phyloP scores from a whole-genome alignment of 176 grass and related monocot species.

The Carex myosuroides region DNA sequence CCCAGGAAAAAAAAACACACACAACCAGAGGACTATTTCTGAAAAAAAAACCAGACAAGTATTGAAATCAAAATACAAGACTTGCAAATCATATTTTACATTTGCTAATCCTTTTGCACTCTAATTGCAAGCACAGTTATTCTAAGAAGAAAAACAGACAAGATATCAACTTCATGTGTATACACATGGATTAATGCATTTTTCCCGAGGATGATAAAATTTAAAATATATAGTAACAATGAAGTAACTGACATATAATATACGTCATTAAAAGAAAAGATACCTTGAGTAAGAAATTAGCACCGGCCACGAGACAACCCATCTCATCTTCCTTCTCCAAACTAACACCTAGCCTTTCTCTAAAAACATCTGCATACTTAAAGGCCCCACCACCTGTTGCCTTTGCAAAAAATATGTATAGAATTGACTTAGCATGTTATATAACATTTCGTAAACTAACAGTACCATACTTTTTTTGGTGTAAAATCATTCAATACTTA shows the following conservation, averaged over 20 bases:
- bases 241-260: constrained; percentile 20
- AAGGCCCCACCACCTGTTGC: constrained; percentile 98
- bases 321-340: constrained; percentile 99
- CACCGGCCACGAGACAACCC: constrained; percentile 90
- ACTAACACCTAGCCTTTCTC: constrained; percentile 88
- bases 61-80: not conserved
- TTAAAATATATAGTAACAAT: not conserved
- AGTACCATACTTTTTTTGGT: not conserved
- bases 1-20: not conserved
- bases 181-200: not conserved
- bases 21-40: not conserved
- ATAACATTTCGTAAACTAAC: not conserved
- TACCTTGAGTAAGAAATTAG: constrained; percentile 99
- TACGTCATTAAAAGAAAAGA: constrained; percentile 26
- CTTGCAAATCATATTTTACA: not conserved
- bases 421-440: not conserved
- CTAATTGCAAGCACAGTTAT: not conserved
- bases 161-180: not conserved
- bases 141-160: not conserved
- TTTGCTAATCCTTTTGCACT: not conserved
- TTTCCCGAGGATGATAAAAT: not conserved
- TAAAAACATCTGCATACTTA: constrained; percentile 87
- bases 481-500: not conserved
- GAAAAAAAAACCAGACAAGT: not conserved
- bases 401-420: constrained; percentile 58